These are phyloP conservation scores for Kodamaea arcana DNA, from an alignment of 1,139 yeast genomes.

Conservation along the genomic window DNA sequence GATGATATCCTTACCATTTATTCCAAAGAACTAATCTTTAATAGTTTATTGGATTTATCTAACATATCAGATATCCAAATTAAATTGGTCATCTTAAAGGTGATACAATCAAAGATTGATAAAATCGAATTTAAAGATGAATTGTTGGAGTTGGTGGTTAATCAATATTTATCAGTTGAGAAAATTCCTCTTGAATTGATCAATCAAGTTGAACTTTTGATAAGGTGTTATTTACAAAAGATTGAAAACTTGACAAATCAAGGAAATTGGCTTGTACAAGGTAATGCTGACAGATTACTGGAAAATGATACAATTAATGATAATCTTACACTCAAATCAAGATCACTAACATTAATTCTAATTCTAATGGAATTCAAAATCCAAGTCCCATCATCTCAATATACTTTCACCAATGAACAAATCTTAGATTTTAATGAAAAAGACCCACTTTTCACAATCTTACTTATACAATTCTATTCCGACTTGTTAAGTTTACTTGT, in stretches of 20 bases:
- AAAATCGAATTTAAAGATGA: constrained; percentile 15
- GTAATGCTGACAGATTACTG: no score
- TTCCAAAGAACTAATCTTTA: constrained; percentile 19
- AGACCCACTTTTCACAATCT: constrained; percentile 25
- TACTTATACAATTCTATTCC: constrained; percentile 26
- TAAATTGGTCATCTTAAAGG: constrained; percentile 17
- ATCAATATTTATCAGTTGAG: constrained; percentile 9
- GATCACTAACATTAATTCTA: constrained; percentile 20
- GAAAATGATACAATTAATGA: neutral
- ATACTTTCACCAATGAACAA: constrained; percentile 12
- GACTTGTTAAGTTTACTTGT: constrained; percentile 4
- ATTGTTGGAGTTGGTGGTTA: constrained; percentile 8
- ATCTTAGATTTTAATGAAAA: constrained; percentile 11
- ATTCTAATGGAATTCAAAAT: constrained; percentile 11
- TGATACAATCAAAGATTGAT: constrained; percentile 16
- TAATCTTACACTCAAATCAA: neutral
- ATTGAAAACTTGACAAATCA: constrained; percentile 6
- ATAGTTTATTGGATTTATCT: constrained; percentile 7
- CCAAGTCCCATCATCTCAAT: constrained; percentile 10
- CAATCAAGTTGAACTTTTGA: constrained; percentile 19
- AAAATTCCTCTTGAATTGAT: constrained; percentile 12
- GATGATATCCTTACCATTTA: constrained; percentile 18
- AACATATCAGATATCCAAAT: constrained; percentile 3
- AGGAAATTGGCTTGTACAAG: no score
- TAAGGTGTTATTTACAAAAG: constrained; percentile 9